Evolutionary conservation across 2,329 filamentous ascomycete species (phyloP).

Genomic region (Microsporum audouinii): DNA sequence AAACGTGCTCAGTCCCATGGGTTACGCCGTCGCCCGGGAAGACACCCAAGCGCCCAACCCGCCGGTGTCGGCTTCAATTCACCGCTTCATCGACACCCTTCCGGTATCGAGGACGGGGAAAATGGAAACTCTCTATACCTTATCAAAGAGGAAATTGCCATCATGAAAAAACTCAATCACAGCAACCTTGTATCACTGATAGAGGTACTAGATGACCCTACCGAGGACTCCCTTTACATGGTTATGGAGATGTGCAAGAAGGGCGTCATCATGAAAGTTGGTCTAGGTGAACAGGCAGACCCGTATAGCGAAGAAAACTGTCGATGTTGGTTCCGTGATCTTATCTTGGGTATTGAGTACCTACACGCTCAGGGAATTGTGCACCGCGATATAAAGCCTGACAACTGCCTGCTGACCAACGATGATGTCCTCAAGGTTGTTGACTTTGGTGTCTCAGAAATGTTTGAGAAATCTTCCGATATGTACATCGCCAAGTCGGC

Average conservation of each 20-base stretch:
- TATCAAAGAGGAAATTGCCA: constrained; percentile 92
- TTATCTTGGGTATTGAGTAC: constrained; percentile 92
- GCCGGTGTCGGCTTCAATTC: constrained; percentile 49
- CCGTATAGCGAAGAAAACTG: constrained; percentile 76
- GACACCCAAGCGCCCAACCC: constrained; percentile 42
- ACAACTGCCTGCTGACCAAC: constrained; percentile 80
- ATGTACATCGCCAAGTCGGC: constrained; percentile 92
- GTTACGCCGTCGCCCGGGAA: constrained; percentile 49
- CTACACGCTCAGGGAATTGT: constrained; percentile 89
- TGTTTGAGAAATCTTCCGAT: constrained; percentile 78
- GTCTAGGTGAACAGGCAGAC: constrained; percentile 66
- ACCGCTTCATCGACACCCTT: constrained; percentile 51
- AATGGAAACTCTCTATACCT: constrained; percentile 65
- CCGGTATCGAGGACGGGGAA: constrained; percentile 35
- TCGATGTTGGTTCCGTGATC: constrained; percentile 84
- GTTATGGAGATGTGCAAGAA: constrained; percentile 99
- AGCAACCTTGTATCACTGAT: constrained; percentile 85
- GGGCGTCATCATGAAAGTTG: constrained; percentile 92
- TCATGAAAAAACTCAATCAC: constrained; percentile 98
- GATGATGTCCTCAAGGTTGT: constrained; percentile 95
- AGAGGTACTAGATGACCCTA: constrained; percentile 89
- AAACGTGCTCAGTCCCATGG: constrained; percentile 87
- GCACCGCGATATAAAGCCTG: constrained; percentile 94
- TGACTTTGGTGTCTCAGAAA: constrained; percentile 98
- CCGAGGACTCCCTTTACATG: constrained; percentile 95